phyloP scores from a whole-genome alignment of 208 protist species.

The Acanthamoeba lenticulata region DNA sequence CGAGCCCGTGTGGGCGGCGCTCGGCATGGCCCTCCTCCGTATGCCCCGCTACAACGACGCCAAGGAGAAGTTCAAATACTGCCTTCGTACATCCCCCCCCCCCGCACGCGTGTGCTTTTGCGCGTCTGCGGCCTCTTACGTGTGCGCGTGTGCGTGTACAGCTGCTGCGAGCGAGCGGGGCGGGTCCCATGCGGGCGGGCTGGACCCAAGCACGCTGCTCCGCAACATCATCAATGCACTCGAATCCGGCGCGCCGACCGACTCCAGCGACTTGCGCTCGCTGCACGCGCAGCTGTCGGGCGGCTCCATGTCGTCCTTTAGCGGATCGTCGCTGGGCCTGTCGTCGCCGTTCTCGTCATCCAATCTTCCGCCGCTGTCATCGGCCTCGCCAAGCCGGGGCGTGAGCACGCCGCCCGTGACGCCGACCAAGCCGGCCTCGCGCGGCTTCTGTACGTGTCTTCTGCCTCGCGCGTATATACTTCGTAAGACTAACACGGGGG shows the following conservation, averaged over 20 bases:
- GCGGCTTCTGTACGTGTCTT: background rate
- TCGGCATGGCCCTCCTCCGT: constrained; percentile 76
- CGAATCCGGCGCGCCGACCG: background rate
- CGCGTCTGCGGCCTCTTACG: background rate
- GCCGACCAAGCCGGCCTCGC: background rate
- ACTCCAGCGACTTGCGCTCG: background rate
- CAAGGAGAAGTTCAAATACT: constrained; percentile 82
- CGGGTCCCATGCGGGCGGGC: background rate
- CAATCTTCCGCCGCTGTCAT: background rate
- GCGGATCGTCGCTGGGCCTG: background rate
- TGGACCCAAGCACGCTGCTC: background rate
- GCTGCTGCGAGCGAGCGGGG: background rate
- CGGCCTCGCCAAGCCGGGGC: no score
- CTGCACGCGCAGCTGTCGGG: background rate
- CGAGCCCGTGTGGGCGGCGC: constrained; percentile 80
- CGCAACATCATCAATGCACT: background rate
- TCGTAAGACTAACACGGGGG: background rate
- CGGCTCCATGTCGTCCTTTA: background rate
- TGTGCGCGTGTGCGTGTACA: background rate
- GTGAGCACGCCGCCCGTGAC: background rate
- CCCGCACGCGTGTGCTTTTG: background rate
- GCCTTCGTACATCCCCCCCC: constrained; percentile 43
- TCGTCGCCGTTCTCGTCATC: background rate
- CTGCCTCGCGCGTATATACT: no score
- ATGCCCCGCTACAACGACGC: constrained; percentile 77